Evolutionary conservation across 495 filamentous ascomycete species (phyloP).

Genomic region (Trichoderma gamsii): DNA sequence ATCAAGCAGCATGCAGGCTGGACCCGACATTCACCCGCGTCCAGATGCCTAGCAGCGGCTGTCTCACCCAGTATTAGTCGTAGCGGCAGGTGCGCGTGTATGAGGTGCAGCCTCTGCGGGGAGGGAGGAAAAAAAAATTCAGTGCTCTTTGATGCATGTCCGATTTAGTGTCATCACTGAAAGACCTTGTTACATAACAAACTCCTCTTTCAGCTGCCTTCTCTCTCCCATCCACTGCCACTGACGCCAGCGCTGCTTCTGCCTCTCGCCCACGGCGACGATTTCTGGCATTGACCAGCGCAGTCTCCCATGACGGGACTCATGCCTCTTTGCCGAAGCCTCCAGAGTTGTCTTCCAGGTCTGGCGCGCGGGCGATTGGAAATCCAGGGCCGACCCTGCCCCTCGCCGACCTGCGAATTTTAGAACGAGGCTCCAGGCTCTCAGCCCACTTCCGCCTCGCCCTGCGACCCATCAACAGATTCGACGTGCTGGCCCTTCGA

Average conservation of each 20-base stretch:
- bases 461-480: conserved; percentile 2
- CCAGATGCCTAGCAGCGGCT: neutral
- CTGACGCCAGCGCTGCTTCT: neutral
- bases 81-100: neutral
- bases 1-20: too few relatives aligned
- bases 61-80: neutral
- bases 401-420: conserved; percentile 13
- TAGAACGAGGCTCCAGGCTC: neutral
- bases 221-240: neutral
- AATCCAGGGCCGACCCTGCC: conserved; percentile 11
- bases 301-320: conserved; percentile 8
- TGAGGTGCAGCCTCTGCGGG: conserved; percentile 11
- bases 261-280: conserved; percentile 9
- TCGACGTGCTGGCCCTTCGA: neutral
- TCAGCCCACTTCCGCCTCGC: neutral
- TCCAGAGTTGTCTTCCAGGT: conserved; percentile 15
- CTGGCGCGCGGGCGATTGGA: conserved; percentile 13
- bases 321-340: conserved; percentile 9
- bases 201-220: conserved; percentile 10
- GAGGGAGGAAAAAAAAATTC: conserved; percentile 9
- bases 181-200: neutral
- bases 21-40: neutral
- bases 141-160: neutral
- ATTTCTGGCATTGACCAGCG: conserved; percentile 2
- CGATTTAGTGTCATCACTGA: conserved; percentile 14